Evolutionary conservation across 2,329 filamentous ascomycete genomes (phyloP), one percentile per base, ranked within the genome.

Genomic region (Stromatinia cepivora): DNA sequence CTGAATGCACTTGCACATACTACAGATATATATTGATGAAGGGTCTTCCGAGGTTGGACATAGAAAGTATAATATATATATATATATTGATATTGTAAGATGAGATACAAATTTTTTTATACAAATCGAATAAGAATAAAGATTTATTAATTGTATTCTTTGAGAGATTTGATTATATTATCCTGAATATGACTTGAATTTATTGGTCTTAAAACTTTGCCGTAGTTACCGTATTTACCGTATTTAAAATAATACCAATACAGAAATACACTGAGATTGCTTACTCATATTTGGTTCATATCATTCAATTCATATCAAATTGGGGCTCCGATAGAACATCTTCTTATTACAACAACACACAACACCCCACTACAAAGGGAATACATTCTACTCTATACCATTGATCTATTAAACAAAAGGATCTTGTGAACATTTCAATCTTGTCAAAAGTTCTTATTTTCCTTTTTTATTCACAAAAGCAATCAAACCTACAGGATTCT

Each of bases 291-390:
- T 20, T 13, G 9, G 11, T 36, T 56, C 22, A 42, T 36, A 36
- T 46, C 11, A 28, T 6, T 46, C 31, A 15, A 31, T 62, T 36
- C 34, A 64, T 64, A 64, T 53, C 46, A 39, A 39, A 39, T 64
- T 64, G 61, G 61, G 61, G 61, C n/a, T 34, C 34, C 22, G n/a
- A 22, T 25, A 11, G 25, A 64, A 52, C 61, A 39, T 17, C 34
- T n/a, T 62, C 15, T 57, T 39, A n/a, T n/a, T 57, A 13, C 54
- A 57, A 63, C 45, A 63, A 63, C 28, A 50, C 46, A 63, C n/a
- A 64, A 64, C n/a, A 13, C n/a, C 46, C 46, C 61, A 52, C 46
- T 34, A 52, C 45, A 50, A 50, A 39, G 34, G 13, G 34, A 22
- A 63, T 34, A 34, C 4, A 39, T 52, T 42, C 7, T 3, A 46